phyloP scores from a whole-genome alignment of 208 protist genomes.

The Cochliopodium minus region DNA sequence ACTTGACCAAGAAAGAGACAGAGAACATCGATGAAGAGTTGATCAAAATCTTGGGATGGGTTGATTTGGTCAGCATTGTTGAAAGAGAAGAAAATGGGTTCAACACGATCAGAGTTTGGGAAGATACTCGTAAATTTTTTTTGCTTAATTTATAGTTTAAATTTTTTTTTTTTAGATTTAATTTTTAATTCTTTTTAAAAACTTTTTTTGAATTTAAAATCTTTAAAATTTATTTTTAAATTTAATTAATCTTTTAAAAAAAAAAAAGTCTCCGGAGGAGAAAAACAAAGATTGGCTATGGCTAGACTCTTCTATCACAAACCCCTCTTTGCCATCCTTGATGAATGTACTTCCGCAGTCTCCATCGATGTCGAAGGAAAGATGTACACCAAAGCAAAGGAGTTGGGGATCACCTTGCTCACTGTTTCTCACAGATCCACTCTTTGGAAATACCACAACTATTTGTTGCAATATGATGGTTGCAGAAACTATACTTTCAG shows the following conservation, averaged over 20 bases:
- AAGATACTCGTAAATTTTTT: no score
- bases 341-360: constrained; percentile 67
- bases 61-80: background rate
- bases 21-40: constrained; percentile 12
- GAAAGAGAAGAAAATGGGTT: background rate
- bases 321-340: constrained; percentile 55
- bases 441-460: constrained; percentile 38
- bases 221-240: no score
- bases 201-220: no score
- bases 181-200: no score
- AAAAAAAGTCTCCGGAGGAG: constrained; percentile 59
- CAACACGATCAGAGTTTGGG: no score
- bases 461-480: constrained; percentile 26
- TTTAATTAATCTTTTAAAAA: no score
- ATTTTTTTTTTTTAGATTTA: no score
- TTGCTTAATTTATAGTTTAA: no score
- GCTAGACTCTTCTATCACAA: constrained; percentile 50
- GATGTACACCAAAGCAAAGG: constrained; percentile 48
- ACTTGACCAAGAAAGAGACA: background rate
- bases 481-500: background rate
- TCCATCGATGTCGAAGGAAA: constrained; percentile 51
- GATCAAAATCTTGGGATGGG: constrained; percentile 5
- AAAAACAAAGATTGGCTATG: constrained; percentile 57
- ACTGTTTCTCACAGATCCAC: constrained; percentile 54
- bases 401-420: constrained; percentile 50